Base-by-base conservation (phyloP, 495 filamentous ascomycete genomes). In the Penicillium tannophilum region DNA sequence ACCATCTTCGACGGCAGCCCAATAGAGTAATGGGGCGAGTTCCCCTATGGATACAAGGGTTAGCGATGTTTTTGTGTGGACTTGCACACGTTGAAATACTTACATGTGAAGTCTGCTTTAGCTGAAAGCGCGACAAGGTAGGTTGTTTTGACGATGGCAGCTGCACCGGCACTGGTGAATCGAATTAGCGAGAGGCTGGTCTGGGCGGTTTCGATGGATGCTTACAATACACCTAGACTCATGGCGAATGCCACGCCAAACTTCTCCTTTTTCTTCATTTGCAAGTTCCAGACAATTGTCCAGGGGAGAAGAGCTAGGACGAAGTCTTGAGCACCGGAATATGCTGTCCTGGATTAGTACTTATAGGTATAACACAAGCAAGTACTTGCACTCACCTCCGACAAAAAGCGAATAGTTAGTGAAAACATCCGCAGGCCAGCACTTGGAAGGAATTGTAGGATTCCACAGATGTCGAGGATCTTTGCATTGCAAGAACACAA, bases 181-280 rank as follows among this genome's bases (percentile, higher is more conserved):
- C 45, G 9, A n/a, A 1, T 14, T 6, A 44, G 33, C 10, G 19
- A 49, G 23, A 50, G 10, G 33, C 1, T 12, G 33, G 31, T 5
- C 6, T 24, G 23, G 20, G 14, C 9, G 12, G 30, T 5, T 10
- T n/a, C 20, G n/a, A n/a, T 3, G 4, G 7, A 6, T 28, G 58
- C 65, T 58, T 44, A 63, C 65, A 64, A 67, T 11, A 68, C 45
- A 6, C 63, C 65, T 8, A 68, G 53, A n/a, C 63, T 65, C 63
- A 65, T 63, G 28, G 56, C 59, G 43, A 65, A 45, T 14, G 56
- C 63, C 30, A 67, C 52, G 43, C 59, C 65, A 12, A 65, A 4
- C 52, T 65, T 68, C 46, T 68, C 63, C 17, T 63, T 65, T 36
- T 56, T 63, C 31, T 36, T 63, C 60, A 68, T 65, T 41, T 65